Conservation (phyloP, 2,329 filamentous ascomycete genomes). For the Emydomyces testavorans region DNA sequence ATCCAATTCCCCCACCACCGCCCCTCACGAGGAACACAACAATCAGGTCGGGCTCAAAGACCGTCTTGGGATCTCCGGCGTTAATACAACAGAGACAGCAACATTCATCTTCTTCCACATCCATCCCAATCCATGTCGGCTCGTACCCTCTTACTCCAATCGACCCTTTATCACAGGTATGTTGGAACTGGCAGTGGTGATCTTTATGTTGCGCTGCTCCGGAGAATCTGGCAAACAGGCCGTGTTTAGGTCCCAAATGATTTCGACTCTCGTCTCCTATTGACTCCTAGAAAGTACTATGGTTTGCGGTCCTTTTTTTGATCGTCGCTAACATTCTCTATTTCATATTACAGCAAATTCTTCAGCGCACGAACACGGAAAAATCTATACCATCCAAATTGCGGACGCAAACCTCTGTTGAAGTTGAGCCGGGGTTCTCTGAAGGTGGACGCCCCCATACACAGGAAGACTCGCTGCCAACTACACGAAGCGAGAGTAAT, state of each 20-base stretch:
- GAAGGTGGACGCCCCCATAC: constrained; percentile 26
- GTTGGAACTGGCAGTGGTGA: background rate
- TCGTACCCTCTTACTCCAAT: constrained; percentile 28
- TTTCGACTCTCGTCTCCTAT: too few relatives aligned
- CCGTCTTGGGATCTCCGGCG: background rate
- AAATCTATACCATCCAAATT: constrained; percentile 42
- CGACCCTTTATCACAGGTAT: constrained; percentile 57
- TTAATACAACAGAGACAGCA: constrained; percentile 7
- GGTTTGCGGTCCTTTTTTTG: background rate
- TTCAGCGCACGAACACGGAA: constrained; percentile 56
- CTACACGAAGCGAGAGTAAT: constrained; percentile 9
- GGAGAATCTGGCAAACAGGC: background rate
- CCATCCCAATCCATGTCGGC: background rate
- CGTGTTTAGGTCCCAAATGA: background rate
- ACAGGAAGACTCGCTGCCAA: constrained; percentile 25
- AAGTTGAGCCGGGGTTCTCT: constrained; percentile 31
- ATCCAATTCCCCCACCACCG: background rate
- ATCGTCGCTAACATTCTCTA: background rate
- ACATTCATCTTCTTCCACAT: constrained; percentile 3
- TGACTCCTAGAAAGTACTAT: too few relatives aligned
- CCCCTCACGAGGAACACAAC: constrained; percentile 5
- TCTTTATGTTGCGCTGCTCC: constrained; percentile 3
- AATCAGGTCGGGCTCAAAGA: background rate
- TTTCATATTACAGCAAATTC: constrained; percentile 42
- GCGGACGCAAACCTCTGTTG: constrained; percentile 31